Evolutionary conservation across 2,329 filamentous ascomycete genomes (phyloP), one percentile per base, ranked within the genome.

Genomic region (Stemphylium lycopersici): DNA sequence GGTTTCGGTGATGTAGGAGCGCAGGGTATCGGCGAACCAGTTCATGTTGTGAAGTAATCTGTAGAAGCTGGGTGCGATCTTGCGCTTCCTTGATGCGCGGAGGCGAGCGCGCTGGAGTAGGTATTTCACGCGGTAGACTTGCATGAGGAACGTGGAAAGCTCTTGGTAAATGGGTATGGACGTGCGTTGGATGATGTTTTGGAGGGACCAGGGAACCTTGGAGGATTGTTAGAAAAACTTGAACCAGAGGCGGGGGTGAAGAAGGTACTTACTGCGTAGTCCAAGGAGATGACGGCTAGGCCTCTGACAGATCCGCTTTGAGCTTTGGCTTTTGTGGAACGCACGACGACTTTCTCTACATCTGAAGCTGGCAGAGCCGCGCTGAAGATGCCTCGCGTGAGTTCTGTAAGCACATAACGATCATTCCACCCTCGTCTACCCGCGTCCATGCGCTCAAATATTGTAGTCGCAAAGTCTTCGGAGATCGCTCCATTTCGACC

Each of bases 371-470:
- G 62, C 4, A 74, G 44, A 1, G 84, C 66, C 0, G 68, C 69
- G 4, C 79, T 81, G 69, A 91, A 92, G 0, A 89, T 86, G 51
- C 87, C 87, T 53, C 91, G 89, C 0, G 89, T 87, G 2, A 91
- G 77, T 61, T 93, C 90, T 0, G 90, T 95, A 24, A 97, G 78
- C 0, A 89, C 82, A 67, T 93, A 96, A 16, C 87, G 85, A 71
- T 97, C 91, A 57, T 88, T 87, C 93, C 92, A 97, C 32, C 75
- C 75, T 68, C 74, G 69, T 78, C 81, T 74, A 11, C 77, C 76
- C 43, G 74, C 79, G 62, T 95, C 90, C 39, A 97, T 83, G 43
- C 89, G 87, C 50, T 87, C 84, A 68, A 96, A 96, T 1, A 97
- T 73, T 11, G 83, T 83, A 22, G 82, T 81, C 11, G 88, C 84